Evolutionary conservation across 2,329 filamentous ascomycete genomes (phyloP), one percentile per base, ranked within the genome.

Genomic region (Didymella pomorum): DNA sequence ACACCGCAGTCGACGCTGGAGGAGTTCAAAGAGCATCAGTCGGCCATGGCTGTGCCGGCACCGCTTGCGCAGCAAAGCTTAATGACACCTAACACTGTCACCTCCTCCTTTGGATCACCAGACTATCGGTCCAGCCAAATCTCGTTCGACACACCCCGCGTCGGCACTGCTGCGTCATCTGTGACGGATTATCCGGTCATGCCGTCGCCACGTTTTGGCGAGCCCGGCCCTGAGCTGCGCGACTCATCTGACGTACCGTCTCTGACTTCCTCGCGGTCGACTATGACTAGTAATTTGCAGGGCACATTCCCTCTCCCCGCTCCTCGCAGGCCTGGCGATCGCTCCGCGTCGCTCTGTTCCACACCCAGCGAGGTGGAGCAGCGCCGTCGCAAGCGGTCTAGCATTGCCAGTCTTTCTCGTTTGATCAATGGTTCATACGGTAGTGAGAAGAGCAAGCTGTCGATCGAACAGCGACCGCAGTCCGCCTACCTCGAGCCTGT

Each of bases 81-180:
- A 62, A 87, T 89, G 74, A 88, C 89, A 9, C 87, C 88, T 52
- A 85, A 90, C 39, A 84, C 86, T 60, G 84, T 85, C 49, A 83
- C 87, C 4, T 83, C 81, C 0, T 78, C 79, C 4, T 81, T 82
- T 70, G 84, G 89, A 1, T 92, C 90, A 5, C 90, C 90, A 0
- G 85, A 89, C 52, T 77, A 79, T 56, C 67, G 70, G 85, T 89
- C 59, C 81, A 87, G 57, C 80, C 90, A 80, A 76, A 88, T 86
- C 4, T 82, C 80, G 0, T 87, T 91, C 54, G 90, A 93, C 62
- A 86, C 86, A 1, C 88, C 90, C 52, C 85, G 89, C 20, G 85
- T 92, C 26, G 91, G 89, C 6, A 93, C 90, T 1, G 88, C 90
- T 2, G 87, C 89, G 6, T 93, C 90, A 1, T 93, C 90, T 0